Evolutionary conservation across 2,329 filamentous ascomycete species (phyloP), one percentile per base, ranked within the genome.

Genomic region (Gaeumannomyces tritici): DNA sequence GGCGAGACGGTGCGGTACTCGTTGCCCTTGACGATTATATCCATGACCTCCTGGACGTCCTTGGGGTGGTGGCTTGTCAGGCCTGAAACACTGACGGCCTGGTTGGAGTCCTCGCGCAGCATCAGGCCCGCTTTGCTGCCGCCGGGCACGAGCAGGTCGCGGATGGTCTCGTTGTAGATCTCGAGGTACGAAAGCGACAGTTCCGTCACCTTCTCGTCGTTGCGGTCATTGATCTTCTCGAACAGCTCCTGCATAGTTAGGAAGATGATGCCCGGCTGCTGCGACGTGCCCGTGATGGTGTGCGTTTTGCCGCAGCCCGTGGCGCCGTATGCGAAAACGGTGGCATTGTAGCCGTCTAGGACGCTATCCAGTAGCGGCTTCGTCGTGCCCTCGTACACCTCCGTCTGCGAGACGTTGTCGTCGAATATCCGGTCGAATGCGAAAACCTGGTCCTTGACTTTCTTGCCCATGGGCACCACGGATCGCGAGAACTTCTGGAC

Each of bases 81-180:
- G 0, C 93, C 95, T 5, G 91, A 83, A 1, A 99, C 95, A 0
- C 91, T 95, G 9, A 99, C 95, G 13, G 90, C 86, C 73, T 96
- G 91, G 70, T 98, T 93, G 63, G 90, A 89, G 77, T 99, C 95
- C 75, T 99, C 95, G 59, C 95, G 89, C 55, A 99, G 82, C 88
- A 95, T 96, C 66, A 99, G 76, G 3, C 91, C 89, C 67, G 87
- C 83, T 76, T 93, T 95, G 75, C 87, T 90, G 51, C 88, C 90
- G 28, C 89, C 89, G 0, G 91, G 89, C n/a, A 95, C 89, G 56
- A 99, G 81, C 70, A 99, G 78, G 77, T 99, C 95, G 61, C 95
- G 90, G 70, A 99, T 99, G 0, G 93, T 97, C 78, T 99, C 95
- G 73, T 99, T 99, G 81, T 99, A 99, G 66, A 99, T 99, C 73